Conservation (phyloP, 352 stramenopile species). For the Pythium dissotocum region DNA sequence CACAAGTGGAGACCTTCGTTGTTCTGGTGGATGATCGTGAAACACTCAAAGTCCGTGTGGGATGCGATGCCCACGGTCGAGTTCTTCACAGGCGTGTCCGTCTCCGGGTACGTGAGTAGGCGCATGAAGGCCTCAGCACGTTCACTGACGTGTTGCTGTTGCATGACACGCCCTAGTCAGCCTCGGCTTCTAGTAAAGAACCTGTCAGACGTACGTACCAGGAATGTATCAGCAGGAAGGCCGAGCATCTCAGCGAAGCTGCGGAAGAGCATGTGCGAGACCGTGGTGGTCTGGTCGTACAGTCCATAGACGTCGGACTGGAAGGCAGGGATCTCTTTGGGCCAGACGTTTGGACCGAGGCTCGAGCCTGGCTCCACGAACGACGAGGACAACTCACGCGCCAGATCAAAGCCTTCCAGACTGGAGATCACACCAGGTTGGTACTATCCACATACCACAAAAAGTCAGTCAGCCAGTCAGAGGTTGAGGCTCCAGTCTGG, state of each 20-base stretch:
- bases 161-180: not conserved
- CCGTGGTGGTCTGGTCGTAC: conserved; percentile 70
- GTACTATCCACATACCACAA: conserved; percentile 40
- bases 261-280: conserved; percentile 66
- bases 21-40: conserved; percentile 87
- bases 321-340: conserved; percentile 57
- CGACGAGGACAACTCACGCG: conserved; percentile 49
- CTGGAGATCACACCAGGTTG: conserved; percentile 76
- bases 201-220: conserved; percentile 29
- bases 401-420: conserved; percentile 78
- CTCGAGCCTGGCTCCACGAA: conserved; percentile 67
- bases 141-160: conserved; percentile 66
- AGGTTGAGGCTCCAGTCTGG: no score
- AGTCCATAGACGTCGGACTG: conserved; percentile 66
- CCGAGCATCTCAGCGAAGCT: conserved; percentile 84
- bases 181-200: not conserved
- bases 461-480: not conserved
- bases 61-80: conserved; percentile 76
- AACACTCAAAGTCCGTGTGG: conserved; percentile 86
- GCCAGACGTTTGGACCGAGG: conserved; percentile 79
- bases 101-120: conserved; percentile 71
- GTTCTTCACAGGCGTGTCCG: conserved; percentile 43
- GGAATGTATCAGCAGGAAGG: conserved; percentile 57
- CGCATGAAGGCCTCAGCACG: conserved; percentile 80
- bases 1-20: conserved; percentile 66